These are phyloP conservation scores for Ceratocystis harringtonii DNA, from an alignment of 2,329 filamentous ascomycete genomes.

Conservation along the genomic window DNA sequence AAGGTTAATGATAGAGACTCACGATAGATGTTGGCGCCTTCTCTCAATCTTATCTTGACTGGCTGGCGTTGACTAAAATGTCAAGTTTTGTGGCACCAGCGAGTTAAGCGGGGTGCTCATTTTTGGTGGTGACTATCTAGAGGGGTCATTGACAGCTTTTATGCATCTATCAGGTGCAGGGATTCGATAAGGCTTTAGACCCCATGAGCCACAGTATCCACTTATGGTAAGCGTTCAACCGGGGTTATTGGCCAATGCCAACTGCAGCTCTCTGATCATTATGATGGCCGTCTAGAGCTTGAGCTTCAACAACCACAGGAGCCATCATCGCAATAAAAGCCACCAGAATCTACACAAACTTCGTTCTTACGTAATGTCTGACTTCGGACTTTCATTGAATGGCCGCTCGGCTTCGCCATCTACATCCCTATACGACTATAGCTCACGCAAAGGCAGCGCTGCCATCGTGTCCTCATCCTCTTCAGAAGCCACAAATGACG, in stretches of 20 bases:
- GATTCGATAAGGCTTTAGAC: neutral
- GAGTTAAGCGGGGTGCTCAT: conserved; percentile 8
- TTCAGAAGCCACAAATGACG: conserved; percentile 22
- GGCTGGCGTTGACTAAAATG: conserved; percentile 12
- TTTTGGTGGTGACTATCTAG: neutral
- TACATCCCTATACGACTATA: conserved; percentile 10
- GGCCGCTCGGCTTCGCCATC: conserved; percentile 10
- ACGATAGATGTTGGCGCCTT: neutral
- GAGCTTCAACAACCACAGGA: neutral
- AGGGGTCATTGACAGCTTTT: neutral
- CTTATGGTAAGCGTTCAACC: neutral
- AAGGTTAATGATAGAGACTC: neutral
- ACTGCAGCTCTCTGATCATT: neutral
- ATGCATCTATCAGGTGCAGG: neutral
- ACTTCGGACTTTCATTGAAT: neutral
- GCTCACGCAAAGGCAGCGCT: conserved; percentile 10
- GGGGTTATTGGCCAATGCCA: conserved; percentile 2
- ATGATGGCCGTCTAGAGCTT: neutral
- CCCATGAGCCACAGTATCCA: neutral
- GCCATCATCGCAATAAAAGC: neutral
- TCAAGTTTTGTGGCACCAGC: conserved; percentile 12
- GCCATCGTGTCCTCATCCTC: conserved; percentile 19
- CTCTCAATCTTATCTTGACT: neutral
- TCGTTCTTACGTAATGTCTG: neutral
- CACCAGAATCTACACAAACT: neutral